Base-by-base conservation (phyloP, 108 stramenopile genomes). In the Stephanodiscus minutulus region DNA sequence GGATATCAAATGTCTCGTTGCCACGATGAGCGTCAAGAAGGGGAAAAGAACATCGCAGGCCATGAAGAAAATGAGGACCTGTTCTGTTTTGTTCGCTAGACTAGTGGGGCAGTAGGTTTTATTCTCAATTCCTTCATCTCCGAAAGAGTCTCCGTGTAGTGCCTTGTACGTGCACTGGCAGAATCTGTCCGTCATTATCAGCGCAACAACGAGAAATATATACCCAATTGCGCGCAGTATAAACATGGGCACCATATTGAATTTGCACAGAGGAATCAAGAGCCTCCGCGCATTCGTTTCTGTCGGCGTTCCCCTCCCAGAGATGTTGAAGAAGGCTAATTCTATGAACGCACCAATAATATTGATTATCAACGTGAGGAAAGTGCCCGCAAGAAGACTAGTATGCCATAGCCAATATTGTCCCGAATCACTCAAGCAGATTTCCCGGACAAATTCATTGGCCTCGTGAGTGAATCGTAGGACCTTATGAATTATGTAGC, bases 181-280 rank as follows among this genome's bases (percentile, higher is more conserved):
- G 31, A 65, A 70, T 48, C 27, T 28, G 7, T 55, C 24, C 7
- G 64, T 70, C 7, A 57, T 22, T 17, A 25, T 20, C 21, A 64
- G 7, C n/a, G 41, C 56, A 44, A 41, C 22, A 11, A 49, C 13
- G 12, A 39, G 47, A 33, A 76, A 63, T 21, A 68, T 61, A 31
- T 66, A 68, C 18, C 61, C 61, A 52, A 54, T 21, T 3, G 46
- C 6, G 8, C 69, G 59, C 25, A 70, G 22, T 15, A 70, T 15
- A 11, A 77, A 61, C 76, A 77, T 59, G 9, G 64, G 58, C 10
- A 59, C 58, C 43, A 77, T 47, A 9, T 69, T 58, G 43, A 24
- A 70, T 50, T 77, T 77, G 62, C 76, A 77, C 0, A 77, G 21
- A 3, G 76, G 63, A 2, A 60, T 36, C 39, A 77, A 53, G 25